Conservation (phyloP, 495 filamentous ascomycete species). For the Astrocystis sublimbata region DNA sequence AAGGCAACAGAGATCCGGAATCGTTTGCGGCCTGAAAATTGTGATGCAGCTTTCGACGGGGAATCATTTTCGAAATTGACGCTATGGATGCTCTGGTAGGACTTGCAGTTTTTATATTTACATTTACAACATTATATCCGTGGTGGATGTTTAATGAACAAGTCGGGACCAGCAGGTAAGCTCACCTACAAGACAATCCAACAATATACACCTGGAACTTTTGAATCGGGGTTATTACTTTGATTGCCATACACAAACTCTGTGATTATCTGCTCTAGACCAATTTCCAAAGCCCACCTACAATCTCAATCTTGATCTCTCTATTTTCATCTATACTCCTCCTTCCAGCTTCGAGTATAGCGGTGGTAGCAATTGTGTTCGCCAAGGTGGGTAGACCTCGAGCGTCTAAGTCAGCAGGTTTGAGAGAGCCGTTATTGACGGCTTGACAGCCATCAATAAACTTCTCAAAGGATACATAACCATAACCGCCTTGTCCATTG, state of each 20-base stretch:
- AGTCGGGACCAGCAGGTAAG: too few relatives aligned
- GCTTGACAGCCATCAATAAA: constrained; percentile 85
- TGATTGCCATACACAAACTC: constrained; percentile 1
- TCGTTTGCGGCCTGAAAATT: neutral
- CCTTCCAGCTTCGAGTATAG: constrained; percentile 85
- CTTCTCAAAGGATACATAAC: constrained; percentile 93
- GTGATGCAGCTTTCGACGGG: neutral
- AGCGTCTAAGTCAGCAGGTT: constrained; percentile 71
- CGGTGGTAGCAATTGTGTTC: constrained; percentile 88
- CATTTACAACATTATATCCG: neutral
- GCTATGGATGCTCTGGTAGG: neutral
- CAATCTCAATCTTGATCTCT: constrained; percentile 68
- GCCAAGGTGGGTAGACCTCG: constrained; percentile 80
- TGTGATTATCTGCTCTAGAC: constrained; percentile 48
- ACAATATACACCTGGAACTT: too few relatives aligned
- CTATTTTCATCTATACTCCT: constrained; percentile 77
- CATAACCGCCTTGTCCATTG: constrained; percentile 82
- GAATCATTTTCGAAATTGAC: neutral
- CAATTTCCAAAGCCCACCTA: constrained; percentile 66
- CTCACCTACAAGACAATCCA: too few relatives aligned
- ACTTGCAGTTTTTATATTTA: neutral
- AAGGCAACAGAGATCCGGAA: neutral
- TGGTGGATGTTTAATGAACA: too few relatives aligned
- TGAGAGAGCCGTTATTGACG: constrained; percentile 70
- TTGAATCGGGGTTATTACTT: too few relatives aligned